These are phyloP conservation scores for Bipolaris bicolor DNA, from an alignment of 2,329 filamentous ascomycete genomes.

Conservation along the genomic window DNA sequence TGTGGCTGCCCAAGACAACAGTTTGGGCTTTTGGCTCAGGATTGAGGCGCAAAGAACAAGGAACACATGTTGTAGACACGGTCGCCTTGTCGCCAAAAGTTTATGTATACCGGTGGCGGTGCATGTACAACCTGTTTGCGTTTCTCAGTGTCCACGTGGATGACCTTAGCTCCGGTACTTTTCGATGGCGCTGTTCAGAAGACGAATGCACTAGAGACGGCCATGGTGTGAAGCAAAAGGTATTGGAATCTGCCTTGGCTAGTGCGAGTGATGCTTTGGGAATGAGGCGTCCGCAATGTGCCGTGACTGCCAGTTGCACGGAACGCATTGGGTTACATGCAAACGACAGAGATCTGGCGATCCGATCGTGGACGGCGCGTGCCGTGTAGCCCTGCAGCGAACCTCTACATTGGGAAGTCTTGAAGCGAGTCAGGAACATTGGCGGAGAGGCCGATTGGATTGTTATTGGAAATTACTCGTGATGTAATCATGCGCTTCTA, in stretches of 20 bases:
- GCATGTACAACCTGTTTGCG: not conserved
- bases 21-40: not conserved
- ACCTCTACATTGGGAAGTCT: constrained; percentile 2
- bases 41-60: not conserved
- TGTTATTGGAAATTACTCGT: constrained; percentile 2
- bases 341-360: constrained; percentile 4
- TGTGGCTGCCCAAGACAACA: not conserved
- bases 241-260: not conserved
- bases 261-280: not conserved
- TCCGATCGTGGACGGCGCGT: constrained; percentile 12
- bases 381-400: constrained; percentile 9
- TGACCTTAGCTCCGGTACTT: not conserved
- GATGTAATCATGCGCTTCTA: constrained; percentile 13
- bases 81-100: not conserved
- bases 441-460: not conserved
- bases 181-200: constrained; percentile 1
- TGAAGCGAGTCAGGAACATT: not conserved
- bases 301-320: not conserved
- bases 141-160: not conserved
- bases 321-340: not conserved
- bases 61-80: not conserved
- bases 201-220: not conserved
- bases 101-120: not conserved
- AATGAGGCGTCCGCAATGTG: not conserved
- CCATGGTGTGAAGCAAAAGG: not conserved